Evolutionary conservation across 768 basidiomycete genomes (phyloP).

Genomic region (Boletus coccyginus): DNA sequence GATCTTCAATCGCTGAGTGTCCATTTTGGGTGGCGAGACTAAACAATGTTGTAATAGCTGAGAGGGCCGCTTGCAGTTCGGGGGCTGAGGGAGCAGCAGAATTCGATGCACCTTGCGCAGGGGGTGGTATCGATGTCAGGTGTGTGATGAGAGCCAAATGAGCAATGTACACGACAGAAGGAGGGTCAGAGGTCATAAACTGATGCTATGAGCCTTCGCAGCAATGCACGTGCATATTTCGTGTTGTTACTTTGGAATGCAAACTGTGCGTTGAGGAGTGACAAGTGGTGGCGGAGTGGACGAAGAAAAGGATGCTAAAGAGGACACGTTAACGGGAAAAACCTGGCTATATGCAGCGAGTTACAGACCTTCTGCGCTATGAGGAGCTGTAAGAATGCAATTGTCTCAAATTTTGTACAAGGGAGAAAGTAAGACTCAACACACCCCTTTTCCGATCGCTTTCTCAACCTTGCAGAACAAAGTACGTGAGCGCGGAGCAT

Average conservation of each 20-base stretch:
- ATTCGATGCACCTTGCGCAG: constrained; percentile 1
- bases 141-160: constrained; percentile 55
- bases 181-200: constrained; percentile 45
- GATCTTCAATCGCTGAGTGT: constrained; percentile 45
- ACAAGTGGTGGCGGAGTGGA: constrained; percentile 56
- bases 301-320: constrained; percentile 63
- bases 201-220: constrained; percentile 54
- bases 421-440: constrained; percentile 26
- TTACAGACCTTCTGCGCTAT: constrained; percentile 58
- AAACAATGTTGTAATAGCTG: constrained; percentile 34
- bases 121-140: constrained; percentile 28
- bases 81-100: constrained; percentile 2
- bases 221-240: constrained; percentile 58
- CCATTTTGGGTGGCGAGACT: constrained; percentile 27
- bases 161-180: constrained; percentile 50
- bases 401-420: background rate
- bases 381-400: constrained; percentile 36
- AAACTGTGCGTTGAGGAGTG: constrained; percentile 60
- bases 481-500: background rate
- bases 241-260: constrained; percentile 42
- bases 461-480: constrained; percentile 46
- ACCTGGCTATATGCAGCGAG: constrained; percentile 2
- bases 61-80: constrained; percentile 31
- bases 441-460: constrained; percentile 67
- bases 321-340: background rate